Percentiles rank a stretch among this genome's conserved stretches.
Conservation (phyloP, 2,329 filamentous ascomycete species). For the Alternaria consortialis region DNA sequence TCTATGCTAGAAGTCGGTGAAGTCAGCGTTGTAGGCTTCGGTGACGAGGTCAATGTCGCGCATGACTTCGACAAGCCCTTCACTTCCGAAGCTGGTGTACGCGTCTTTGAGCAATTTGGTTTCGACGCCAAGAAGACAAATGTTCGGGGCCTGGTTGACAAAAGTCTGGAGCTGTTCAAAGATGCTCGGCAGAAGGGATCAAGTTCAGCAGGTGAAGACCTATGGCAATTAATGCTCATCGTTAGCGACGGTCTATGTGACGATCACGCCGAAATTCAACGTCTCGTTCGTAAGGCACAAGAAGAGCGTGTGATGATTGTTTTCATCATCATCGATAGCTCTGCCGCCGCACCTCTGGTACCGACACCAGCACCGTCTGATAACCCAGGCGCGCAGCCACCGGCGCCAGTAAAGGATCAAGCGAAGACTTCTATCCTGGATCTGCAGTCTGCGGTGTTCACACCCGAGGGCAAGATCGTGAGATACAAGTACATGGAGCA, state of each 20-base stretch:
- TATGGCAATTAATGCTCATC: constrained; percentile 95
- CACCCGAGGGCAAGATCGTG: constrained; percentile 73
- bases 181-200: constrained; percentile 71
- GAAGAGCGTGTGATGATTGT: constrained; percentile 98
- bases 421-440: constrained; percentile 79
- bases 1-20: constrained; percentile 95
- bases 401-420: constrained; percentile 51
- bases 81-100: constrained; percentile 80
- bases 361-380: constrained; percentile 11
- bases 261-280: constrained; percentile 82
- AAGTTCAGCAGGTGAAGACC: constrained; percentile 65
- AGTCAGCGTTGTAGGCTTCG: constrained; percentile 90
- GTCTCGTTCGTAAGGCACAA: constrained; percentile 84
- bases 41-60: constrained; percentile 80
- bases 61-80: constrained; percentile 88
- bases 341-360: constrained; percentile 22
- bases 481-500: constrained; percentile 93
- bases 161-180: constrained; percentile 83
- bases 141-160: constrained; percentile 77
- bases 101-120: constrained; percentile 82
- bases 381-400: constrained; percentile 14
- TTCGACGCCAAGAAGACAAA: constrained; percentile 90
- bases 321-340: constrained; percentile 90
- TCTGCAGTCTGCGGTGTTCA: constrained; percentile 85
- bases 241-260: constrained; percentile 95